Evolutionary conservation across 805 yeast species (phyloP), one percentile per base, ranked within the genome.

Genomic region (Candida saitoana): DNA sequence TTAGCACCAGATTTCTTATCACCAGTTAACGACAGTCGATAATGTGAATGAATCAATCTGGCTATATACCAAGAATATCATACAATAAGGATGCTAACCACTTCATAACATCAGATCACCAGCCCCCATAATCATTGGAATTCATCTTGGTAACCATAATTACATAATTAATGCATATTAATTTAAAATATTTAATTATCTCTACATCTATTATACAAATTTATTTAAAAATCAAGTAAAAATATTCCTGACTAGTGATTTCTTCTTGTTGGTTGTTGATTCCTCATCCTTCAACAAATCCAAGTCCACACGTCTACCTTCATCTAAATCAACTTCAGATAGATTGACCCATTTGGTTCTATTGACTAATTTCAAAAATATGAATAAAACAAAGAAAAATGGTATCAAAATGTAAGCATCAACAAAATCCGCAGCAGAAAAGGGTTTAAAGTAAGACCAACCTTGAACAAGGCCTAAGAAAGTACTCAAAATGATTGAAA

Each of bases 331-430:
- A 49, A 77, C 71, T 11, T 73, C 74, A 2, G 53, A 51, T 27
- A 66, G 57, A 22, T 63, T 59, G 16, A 76, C 67, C 63, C 70
- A 68, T 45, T 63, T 65, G 14, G 73, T 68, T 47, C 57, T 62
- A 50, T 67, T 63, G 34, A 65, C 49, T 3, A 72, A 43, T 54
- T 55, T 71, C 46, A 69, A 72, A 62, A 52, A 67, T 36, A 47
- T 41, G 37, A 51, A 71, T 27, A 71, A 39, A 12, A 80, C 50
- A 19, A 69, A 62, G 47, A 79, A 81, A 12, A 80, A 61, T 1
- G 88, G 87, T 11, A 83, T 49, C 52, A 83, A 56, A 45, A 83
- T 74, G 53, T 83, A 83, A 3, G 82, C 77, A 56, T 82, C 88
- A 17, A 69, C 72, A 47, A 63, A 69, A 45, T 63, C 59, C 12